Conservation (phyloP, 1,284 basidiomycete species). For the Apiotrichum akiyoshidainum region DNA sequence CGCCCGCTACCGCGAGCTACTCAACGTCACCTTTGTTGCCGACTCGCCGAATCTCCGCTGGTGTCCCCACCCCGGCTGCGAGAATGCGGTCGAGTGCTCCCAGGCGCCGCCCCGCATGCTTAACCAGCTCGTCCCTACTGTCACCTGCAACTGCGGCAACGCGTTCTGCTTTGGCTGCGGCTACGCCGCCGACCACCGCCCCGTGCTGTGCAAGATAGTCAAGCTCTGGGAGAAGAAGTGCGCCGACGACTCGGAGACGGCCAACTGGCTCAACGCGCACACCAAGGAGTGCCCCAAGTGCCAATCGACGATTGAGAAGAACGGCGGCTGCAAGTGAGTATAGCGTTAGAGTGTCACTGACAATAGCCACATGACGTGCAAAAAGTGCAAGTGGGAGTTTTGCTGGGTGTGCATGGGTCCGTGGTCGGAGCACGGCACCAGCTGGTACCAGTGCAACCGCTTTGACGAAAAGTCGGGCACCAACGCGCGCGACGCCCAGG, state of each 20-base stretch:
- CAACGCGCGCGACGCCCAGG: constrained; percentile 85
- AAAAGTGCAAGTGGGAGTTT: constrained; percentile 90
- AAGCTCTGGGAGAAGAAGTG: constrained; percentile 97
- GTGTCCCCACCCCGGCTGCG: constrained; percentile 72
- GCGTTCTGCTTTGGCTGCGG: constrained; percentile 89
- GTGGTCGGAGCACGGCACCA: constrained; percentile 96
- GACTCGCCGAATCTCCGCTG: constrained; percentile 81
- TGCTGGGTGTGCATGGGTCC: constrained; percentile 70
- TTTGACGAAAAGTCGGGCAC: constrained; percentile 90
- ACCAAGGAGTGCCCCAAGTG: constrained; percentile 97
- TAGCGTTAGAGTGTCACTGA: constrained; percentile 1
- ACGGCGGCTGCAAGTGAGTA: constrained; percentile 97
- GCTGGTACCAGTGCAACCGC: constrained; percentile 97
- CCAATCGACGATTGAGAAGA: constrained; percentile 97
- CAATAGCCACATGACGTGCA: constrained; percentile 96
- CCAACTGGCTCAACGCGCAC: constrained; percentile 99
- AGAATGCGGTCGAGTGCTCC: constrained; percentile 84
- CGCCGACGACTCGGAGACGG: constrained; percentile 94
- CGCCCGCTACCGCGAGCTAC: constrained; percentile 71
- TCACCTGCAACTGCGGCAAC: constrained; percentile 69
- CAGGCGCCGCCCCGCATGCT: constrained; percentile 72
- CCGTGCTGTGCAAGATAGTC: constrained; percentile 83
- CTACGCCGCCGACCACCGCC: constrained; percentile 81
- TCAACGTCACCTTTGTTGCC: constrained; percentile 85
- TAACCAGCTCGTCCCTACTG: constrained; percentile 79